Base-by-base conservation (phyloP, 441 rosid genomes). In the Erodium chrysanthum region DNA sequence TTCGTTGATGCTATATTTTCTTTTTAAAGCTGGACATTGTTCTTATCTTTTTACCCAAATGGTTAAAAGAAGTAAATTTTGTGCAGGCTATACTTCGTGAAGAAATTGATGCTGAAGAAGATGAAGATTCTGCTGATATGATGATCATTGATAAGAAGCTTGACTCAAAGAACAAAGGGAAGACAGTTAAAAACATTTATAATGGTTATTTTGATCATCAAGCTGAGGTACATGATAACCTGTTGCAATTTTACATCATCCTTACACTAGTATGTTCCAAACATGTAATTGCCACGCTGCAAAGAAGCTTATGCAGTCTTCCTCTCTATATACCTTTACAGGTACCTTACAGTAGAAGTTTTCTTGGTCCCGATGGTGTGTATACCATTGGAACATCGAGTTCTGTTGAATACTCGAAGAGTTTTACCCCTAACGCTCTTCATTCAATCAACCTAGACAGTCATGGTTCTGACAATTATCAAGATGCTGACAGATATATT, bases 81-180 rank as follows among this genome's bases (percentile, higher is more conserved):
- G 3, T 72, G 71, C 74, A 86, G 97, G 84, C 61, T 66, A 50
- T 68, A 59, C 56, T 65, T 65, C 74, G 65, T 61, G 85, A 86
- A 74, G 83, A 81, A 25, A 85, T 84, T 78, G 86, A 86, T 76
- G 72, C 78, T 68, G 90, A 87, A 56, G 74, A 78, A 29, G 83
- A 85, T 70, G 88, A 86, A 44, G 86, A 79, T 74, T 62, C 70
- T 70, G 72, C 72, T 66, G 84, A 79, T 77, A 67, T 78, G 66
- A 61, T 72, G 71, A 64, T 80, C 58, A 46, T 72, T 75, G 84
- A 74, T 73, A 72, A 73, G 74, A 73, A 70, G 66, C 73, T 64
- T 71, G 84, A 79, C 74, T 23, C 35, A 40, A 78, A 73, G 73
- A 79, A 78, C 69, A 86, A 90, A 81, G 92, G 92, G 77, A 92